Conservation (phyloP, 2,329 filamentous ascomycete genomes). For the Chlorencoelia australis region DNA sequence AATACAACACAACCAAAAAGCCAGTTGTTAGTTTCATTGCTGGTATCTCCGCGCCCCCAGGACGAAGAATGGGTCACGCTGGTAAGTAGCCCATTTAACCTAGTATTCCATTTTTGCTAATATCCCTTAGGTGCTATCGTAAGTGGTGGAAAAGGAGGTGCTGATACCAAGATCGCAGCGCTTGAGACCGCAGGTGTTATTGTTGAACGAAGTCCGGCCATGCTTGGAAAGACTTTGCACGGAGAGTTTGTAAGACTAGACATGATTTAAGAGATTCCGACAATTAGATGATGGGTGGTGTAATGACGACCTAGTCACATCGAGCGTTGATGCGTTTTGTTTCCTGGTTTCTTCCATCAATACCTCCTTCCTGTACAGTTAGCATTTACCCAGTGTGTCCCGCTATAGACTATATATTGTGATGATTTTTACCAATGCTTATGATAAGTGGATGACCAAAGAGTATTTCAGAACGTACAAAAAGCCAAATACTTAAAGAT, state of each 20-base stretch:
- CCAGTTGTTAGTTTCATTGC: constrained; percentile 97
- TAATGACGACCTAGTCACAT: constrained; percentile 13
- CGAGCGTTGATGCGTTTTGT: constrained; percentile 24
- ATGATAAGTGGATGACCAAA: constrained; percentile 4
- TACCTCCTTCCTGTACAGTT: constrained; percentile 28
- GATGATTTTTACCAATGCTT: constrained; percentile 1
- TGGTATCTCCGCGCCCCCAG: constrained; percentile 92
- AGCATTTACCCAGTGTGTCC: constrained; percentile 21
- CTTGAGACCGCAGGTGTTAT: constrained; percentile 89
- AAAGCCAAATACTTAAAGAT: background rate
- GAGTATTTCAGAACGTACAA: background rate
- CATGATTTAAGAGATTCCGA: constrained; percentile 55
- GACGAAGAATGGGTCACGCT: constrained; percentile 96
- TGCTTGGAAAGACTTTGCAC: constrained; percentile 86
- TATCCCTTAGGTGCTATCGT: constrained; percentile 63
- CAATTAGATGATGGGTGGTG: constrained; percentile 19
- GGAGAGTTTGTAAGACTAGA: constrained; percentile 94
- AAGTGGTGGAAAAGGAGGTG: constrained; percentile 92
- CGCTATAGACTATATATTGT: constrained; percentile 9
- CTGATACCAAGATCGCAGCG: constrained; percentile 95
- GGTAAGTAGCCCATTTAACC: constrained; percentile 39
- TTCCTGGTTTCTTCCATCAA: constrained; percentile 21
- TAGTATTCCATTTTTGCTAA: constrained; percentile 10
- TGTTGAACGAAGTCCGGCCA: constrained; percentile 88
- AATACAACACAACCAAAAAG: constrained; percentile 87